Evolutionary conservation across 768 basidiomycete genomes (phyloP).

Genomic region (Collybia sordida): DNA sequence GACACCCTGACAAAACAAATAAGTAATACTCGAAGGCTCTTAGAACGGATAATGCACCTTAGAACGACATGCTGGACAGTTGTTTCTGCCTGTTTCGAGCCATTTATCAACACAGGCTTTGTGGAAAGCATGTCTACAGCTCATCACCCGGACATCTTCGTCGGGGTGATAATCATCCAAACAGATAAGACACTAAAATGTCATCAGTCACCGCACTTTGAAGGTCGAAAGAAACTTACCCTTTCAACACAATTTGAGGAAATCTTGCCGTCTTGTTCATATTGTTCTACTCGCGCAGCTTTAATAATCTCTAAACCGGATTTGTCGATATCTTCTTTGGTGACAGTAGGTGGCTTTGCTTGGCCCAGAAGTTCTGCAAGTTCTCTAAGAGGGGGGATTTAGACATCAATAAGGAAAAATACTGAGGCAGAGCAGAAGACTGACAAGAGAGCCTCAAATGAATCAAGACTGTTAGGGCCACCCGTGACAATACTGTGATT

Average conservation of each 20-base stretch:
- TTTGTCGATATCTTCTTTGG: conserved; percentile 82
- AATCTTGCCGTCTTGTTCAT: conserved; percentile 63
- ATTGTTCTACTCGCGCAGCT: conserved; percentile 46
- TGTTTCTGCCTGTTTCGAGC: conserved; percentile 83
- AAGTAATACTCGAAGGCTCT: background rate
- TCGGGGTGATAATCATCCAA: conserved; percentile 80
- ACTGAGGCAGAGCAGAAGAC: conserved; percentile 23
- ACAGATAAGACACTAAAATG: conserved; percentile 74
- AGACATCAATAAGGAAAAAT: conserved; percentile 4
- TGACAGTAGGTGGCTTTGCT: conserved; percentile 78
- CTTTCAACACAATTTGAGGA: conserved; percentile 78
- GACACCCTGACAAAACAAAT: conserved; percentile 26
- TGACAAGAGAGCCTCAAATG: conserved; percentile 77
- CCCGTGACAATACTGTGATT: conserved; percentile 89
- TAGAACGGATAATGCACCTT: conserved; percentile 46
- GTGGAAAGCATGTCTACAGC: conserved; percentile 90
- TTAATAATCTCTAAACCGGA: conserved; percentile 80
- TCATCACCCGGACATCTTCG: conserved; percentile 78
- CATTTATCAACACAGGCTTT: conserved; percentile 85
- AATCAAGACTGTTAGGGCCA: conserved; percentile 65
- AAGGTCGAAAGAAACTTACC: conserved; percentile 42
- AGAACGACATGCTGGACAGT: conserved; percentile 88
- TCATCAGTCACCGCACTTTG: background rate
- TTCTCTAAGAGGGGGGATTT: conserved; percentile 44
- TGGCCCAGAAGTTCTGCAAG: conserved; percentile 83